These are phyloP conservation scores for Colletotrichum spaethianum DNA, from an alignment of 2,329 filamentous ascomycete genomes.

Conservation along the genomic window DNA sequence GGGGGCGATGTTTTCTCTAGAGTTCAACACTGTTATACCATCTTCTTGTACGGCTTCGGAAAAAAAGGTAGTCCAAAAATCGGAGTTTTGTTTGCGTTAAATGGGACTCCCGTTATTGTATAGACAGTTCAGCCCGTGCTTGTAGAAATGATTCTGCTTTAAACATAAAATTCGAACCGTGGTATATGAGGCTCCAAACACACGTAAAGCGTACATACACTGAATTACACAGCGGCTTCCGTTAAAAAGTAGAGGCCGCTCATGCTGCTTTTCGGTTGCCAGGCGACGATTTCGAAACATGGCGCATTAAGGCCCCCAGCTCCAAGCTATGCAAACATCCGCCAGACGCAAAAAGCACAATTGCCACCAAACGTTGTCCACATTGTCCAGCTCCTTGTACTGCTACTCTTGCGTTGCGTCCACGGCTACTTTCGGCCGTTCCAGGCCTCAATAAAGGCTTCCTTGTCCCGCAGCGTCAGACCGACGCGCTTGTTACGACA, in stretches of 20 bases:
- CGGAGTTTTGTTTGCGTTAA: conserved; percentile 40
- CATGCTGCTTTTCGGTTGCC: background rate
- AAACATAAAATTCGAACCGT: background rate
- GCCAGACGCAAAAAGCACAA: conserved; percentile 10
- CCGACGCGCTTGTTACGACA: conserved; percentile 92
- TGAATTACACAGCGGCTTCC: conserved; percentile 6
- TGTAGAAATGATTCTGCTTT: background rate
- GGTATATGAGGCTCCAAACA: background rate
- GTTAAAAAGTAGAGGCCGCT: background rate
- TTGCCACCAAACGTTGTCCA: conserved; percentile 21
- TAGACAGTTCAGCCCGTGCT: background rate
- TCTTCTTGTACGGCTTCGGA: conserved; percentile 41
- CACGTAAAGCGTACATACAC: conserved; percentile 2
- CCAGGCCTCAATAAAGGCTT: conserved; percentile 82
- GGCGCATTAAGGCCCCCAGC: conserved; percentile 27
- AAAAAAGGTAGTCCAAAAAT: conserved; percentile 41
- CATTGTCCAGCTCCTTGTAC: background rate
- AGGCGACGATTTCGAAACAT: conserved; percentile 18
- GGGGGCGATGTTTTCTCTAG: conserved; percentile 15
- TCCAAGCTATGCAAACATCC: conserved; percentile 45
- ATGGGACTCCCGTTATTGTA: background rate
- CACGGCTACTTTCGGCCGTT: conserved; percentile 53
- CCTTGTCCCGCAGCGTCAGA: conserved; percentile 86
- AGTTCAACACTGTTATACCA: conserved; percentile 39
- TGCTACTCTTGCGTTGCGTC: background rate